A percentile compares a stretch with the other conserved stretches of the same genome.
These are phyloP conservation scores for Pachyrhizus erosus DNA, from an alignment of 306 rosid species.

Conservation along the genomic window DNA sequence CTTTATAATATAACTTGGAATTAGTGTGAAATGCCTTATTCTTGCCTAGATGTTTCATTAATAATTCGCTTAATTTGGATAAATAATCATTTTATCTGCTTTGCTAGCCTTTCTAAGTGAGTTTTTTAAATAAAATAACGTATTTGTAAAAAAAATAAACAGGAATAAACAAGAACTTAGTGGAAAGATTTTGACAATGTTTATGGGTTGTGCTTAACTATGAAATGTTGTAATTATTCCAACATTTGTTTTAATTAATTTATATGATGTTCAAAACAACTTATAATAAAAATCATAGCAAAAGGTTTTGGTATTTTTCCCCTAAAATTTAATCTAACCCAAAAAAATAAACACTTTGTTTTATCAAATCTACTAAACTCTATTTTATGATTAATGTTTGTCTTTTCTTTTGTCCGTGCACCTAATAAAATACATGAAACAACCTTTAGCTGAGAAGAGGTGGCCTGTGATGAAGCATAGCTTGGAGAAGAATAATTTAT, in stretches of 20 bases:
- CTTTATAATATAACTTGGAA: neutral
- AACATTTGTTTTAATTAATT: neutral
- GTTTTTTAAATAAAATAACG: neutral
- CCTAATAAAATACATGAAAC: neutral
- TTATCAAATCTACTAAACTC: neutral
- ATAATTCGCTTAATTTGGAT: slow-evolving; percentile 9
- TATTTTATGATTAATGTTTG: neutral
- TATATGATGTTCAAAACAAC: neutral
- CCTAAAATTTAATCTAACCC: neutral
- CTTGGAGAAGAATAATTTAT: slow-evolving; percentile 75
- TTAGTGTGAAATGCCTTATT: neutral
- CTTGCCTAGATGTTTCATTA: neutral
- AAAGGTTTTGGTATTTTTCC: neutral
- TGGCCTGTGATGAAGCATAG: slow-evolving; percentile 92
- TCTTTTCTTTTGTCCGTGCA: neutral
- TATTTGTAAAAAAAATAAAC: neutral
- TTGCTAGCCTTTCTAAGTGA: neutral
- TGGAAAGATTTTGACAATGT: neutral
- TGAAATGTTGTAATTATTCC: neutral
- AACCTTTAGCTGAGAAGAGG: slow-evolving; percentile 72
- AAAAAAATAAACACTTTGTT: neutral
- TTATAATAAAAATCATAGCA: neutral
- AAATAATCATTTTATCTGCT: neutral
- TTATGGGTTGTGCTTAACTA: neutral
- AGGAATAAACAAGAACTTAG: neutral